Conservation (phyloP, 2,329 filamentous ascomycete species). For the Bipolaris bicolor region DNA sequence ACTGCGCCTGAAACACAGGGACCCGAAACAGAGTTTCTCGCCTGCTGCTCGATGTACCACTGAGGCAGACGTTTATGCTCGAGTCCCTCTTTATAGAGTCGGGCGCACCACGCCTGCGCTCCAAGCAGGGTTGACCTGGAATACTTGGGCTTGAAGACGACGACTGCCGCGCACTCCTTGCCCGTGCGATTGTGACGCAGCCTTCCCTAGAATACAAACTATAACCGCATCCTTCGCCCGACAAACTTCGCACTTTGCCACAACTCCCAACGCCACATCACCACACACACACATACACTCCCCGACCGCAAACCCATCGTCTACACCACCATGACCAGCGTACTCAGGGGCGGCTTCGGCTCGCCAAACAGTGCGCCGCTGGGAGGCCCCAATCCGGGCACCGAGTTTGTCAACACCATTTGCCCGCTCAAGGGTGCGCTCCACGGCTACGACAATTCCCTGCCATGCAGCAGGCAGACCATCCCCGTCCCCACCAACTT, state of each 20-base stretch:
- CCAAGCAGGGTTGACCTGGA: constrained; percentile 11
- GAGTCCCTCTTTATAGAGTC: constrained; percentile 8
- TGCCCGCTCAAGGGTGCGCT: constrained; percentile 45
- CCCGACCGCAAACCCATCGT: background rate
- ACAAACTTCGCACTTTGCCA: background rate
- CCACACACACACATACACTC: background rate
- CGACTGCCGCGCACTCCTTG: constrained; percentile 4
- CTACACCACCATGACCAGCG: constrained; percentile 21
- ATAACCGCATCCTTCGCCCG: background rate
- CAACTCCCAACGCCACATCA: background rate
- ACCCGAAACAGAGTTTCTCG: constrained; percentile 10
- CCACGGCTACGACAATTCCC: constrained; percentile 46
- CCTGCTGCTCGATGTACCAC: constrained; percentile 4
- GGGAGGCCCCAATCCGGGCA: constrained; percentile 32
- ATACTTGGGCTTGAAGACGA: constrained; percentile 6
- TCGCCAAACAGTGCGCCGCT: constrained; percentile 21
- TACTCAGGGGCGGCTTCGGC: constrained; percentile 32
- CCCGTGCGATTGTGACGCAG: background rate
- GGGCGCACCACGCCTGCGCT: constrained; percentile 1
- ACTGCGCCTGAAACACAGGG: constrained; percentile 9
- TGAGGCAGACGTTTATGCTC: background rate
- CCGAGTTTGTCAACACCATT: constrained; percentile 50
- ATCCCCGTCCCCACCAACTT: constrained; percentile 52
- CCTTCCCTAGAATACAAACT: background rate
- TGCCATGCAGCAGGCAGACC: constrained; percentile 42